A percentile compares a stretch with the other conserved stretches of the same genome.
These are phyloP conservation scores for Arthroderma sp. DNA, from an alignment of 2,329 filamentous ascomycete genomes.

Conservation along the genomic window DNA sequence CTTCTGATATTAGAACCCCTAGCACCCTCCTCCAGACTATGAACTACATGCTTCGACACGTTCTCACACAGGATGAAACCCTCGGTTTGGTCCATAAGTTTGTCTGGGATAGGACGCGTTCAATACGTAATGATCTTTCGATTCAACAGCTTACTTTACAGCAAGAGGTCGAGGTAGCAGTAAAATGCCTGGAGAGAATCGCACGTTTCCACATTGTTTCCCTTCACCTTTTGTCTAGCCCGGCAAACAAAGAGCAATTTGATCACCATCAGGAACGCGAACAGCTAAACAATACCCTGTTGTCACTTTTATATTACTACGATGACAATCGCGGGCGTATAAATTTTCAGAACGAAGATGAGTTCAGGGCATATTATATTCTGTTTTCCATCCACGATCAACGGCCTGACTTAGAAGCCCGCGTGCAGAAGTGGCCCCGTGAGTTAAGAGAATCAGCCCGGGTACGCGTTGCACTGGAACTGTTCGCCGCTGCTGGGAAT, in stretches of 20 bases:
- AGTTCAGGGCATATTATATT: slow-evolving; percentile 51
- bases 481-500: slow-evolving; percentile 44
- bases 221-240: slow-evolving; percentile 44
- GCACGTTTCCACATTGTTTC: slow-evolving; percentile 51
- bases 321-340: slow-evolving; percentile 40
- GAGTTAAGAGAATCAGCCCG: slow-evolving; percentile 38
- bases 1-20: slow-evolving; percentile 50
- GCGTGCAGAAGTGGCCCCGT: slow-evolving; percentile 42
- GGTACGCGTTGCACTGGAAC: slow-evolving; percentile 43
- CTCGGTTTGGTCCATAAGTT: slow-evolving; percentile 46
- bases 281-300: slow-evolving; percentile 49
- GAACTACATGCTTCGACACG: slow-evolving; percentile 36
- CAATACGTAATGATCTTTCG: slow-evolving; percentile 52
- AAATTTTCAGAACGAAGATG: slow-evolving; percentile 45
- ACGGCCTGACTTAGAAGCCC: slow-evolving; percentile 43
- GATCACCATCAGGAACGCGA: slow-evolving; percentile 49
- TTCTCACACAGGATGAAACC: slow-evolving; percentile 38
- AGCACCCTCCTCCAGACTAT: slow-evolving; percentile 32
- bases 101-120: slow-evolving; percentile 52
- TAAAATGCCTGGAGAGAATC: slow-evolving; percentile 50
- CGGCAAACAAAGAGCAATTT: slow-evolving; percentile 39
- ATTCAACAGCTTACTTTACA: slow-evolving; percentile 46
- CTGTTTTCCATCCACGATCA: slow-evolving; percentile 41
- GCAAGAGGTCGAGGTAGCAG: slow-evolving; percentile 43
- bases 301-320: slow-evolving; percentile 49